Conservation (phyloP, 2,329 filamentous ascomycete genomes). For the Diaporthe sp. region DNA sequence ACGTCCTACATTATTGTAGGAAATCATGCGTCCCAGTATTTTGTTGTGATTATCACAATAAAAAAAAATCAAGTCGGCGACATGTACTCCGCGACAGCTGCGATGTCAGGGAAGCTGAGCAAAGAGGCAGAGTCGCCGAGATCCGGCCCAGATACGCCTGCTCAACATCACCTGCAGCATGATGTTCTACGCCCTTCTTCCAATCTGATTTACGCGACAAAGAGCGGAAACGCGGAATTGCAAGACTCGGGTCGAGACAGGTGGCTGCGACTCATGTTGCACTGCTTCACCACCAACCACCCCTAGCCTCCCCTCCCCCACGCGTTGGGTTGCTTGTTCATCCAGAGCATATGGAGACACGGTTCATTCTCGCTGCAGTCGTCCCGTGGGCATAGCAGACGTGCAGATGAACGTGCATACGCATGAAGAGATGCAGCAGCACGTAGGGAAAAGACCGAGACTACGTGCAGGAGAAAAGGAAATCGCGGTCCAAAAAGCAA, state of each 20-base stretch:
- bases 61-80: no score
- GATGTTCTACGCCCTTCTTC: neutral
- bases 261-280: neutral
- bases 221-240: conserved; percentile 26
- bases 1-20: neutral
- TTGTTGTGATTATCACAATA: no score
- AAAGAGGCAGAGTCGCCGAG: neutral
- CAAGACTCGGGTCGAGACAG: conserved; percentile 11
- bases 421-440: neutral
- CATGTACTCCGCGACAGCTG: no score
- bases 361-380: neutral
- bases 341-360: neutral
- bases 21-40: no score
- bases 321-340: neutral
- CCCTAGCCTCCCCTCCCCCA: neutral
- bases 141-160: neutral
- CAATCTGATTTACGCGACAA: neutral
- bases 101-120: neutral
- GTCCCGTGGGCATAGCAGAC: neutral
- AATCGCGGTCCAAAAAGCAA: neutral
- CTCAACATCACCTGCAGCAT: neutral
- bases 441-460: no score
- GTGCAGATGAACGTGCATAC: neutral
- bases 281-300: neutral
- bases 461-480: conserved; percentile 14